Conservation (phyloP, 805 yeast genomes). For the Suhomyces pyralidae region DNA sequence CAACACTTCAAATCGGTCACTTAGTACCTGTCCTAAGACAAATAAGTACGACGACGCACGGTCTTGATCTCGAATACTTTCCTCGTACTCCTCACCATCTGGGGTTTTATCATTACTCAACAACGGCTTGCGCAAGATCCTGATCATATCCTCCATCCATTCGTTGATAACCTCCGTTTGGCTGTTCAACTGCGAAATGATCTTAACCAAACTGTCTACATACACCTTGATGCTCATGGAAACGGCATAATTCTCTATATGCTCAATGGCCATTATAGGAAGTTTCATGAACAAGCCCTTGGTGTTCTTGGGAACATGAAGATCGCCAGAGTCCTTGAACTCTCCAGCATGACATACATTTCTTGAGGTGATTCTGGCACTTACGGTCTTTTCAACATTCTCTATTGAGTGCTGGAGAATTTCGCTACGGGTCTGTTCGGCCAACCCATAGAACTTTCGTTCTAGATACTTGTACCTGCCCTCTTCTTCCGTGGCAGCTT, state of each 20-base stretch:
- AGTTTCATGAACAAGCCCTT: slow-evolving; percentile 28
- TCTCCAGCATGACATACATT: slow-evolving; percentile 9
- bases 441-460: slow-evolving; percentile 29
- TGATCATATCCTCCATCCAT: slow-evolving; percentile 47
- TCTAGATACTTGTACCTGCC: slow-evolving; percentile 24
- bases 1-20: slow-evolving; percentile 41
- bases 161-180: slow-evolving; percentile 52
- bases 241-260: slow-evolving; percentile 14
- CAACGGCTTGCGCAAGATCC: slow-evolving; percentile 48
- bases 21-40: slow-evolving; percentile 46
- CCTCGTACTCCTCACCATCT: slow-evolving; percentile 76
- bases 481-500: background rate
- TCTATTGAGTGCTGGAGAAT: slow-evolving; percentile 30
- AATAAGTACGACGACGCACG: slow-evolving; percentile 58
- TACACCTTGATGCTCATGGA: slow-evolving; percentile 19
- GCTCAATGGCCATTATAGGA: slow-evolving; percentile 24
- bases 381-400: slow-evolving; percentile 25
- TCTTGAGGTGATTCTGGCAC: slow-evolving; percentile 21
- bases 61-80: slow-evolving; percentile 73
- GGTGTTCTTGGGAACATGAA: slow-evolving; percentile 31
- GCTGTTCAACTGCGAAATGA: slow-evolving; percentile 39
- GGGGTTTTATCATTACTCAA: slow-evolving; percentile 46
- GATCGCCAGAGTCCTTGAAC: slow-evolving; percentile 26
- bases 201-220: slow-evolving; percentile 16
- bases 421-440: slow-evolving; percentile 33